phyloP scores from a whole-genome alignment of 2,329 filamentous ascomycete species.

The Penicillium sp. region DNA sequence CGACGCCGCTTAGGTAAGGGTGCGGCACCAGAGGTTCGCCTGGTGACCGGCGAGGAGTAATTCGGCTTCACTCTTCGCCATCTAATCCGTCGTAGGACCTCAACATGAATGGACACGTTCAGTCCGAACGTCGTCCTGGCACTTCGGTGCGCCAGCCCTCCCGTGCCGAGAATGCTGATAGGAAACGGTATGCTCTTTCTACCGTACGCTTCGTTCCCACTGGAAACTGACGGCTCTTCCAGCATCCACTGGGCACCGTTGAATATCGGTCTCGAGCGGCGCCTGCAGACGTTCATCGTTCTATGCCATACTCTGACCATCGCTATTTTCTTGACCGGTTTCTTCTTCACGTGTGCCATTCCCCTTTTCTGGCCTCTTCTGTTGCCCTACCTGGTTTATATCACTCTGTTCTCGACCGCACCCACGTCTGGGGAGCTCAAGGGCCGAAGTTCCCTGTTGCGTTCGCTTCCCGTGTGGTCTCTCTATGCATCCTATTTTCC shows the following conservation, averaged over 20 bases:
- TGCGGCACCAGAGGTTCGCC: too few species aligned
- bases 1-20: too few species aligned
- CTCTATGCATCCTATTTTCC: conserved; percentile 93
- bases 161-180: conserved; percentile 1
- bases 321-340: conserved; percentile 68
- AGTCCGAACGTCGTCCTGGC: not conserved
- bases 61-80: not conserved
- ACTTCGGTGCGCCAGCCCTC: not conserved
- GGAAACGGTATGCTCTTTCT: conserved; percentile 14
- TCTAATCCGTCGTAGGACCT: not conserved
- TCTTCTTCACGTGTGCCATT: conserved; percentile 88
- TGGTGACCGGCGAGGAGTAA: not conserved
- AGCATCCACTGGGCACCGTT: conserved; percentile 83
- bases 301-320: conserved; percentile 71
- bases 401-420: conserved; percentile 71
- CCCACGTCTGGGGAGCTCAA: conserved; percentile 71
- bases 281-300: conserved; percentile 75
- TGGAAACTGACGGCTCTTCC: conserved; percentile 5
- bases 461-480: conserved; percentile 74
- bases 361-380: conserved; percentile 85
- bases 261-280: conserved; percentile 67
- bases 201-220: not conserved
- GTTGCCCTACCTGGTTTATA: conserved; percentile 76
- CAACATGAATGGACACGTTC: conserved; percentile 15
- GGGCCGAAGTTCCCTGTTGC: conserved; percentile 71